Base-by-base conservation (phyloP, 164 flowering plant species). In the Cinnamomum chago region DNA sequence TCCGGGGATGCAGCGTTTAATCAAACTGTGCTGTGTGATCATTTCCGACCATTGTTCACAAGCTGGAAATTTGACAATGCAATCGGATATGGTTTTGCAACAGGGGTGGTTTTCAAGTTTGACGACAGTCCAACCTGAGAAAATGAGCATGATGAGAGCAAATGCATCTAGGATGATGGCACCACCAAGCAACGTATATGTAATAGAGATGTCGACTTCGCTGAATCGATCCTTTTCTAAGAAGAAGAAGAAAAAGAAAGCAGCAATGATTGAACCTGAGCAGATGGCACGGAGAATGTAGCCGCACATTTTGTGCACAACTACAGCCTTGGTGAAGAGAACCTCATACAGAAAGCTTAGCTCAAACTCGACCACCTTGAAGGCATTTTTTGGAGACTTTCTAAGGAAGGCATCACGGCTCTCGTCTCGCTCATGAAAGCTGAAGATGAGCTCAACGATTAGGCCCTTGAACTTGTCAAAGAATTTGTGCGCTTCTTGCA, bases 41-140 rank as follows among this genome's bases (percentile, higher is more conserved):
- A 68, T 58, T 2, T 27, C 50, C 0, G 81, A 75, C 81, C 81
- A 79, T 22, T 62, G n/a, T 2, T 22, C 0, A 13, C 3, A 22
- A 18, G 18, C 15, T 1, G 2, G 11, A 6, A 2, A 2, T 14
- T 0, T 68, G 52, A 62, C 60, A 55, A 12, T 58, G 65, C 4
- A 73, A 23, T 33, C 14, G n/a, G 17, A 40, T 0, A n/a, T 17
- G 15, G 4, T 6, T 3, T 33, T 17, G 23, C 3, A 7, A 15
- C 3, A 1, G 0, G 9, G 17, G 11, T 1, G 40, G 1, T 1
- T 2, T 12, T 30, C 5, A 3, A 79, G 47, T 9, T 27, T 2
- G 50, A 67, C 74, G 5, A 77, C 40, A 3, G 86, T 79, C 89
- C 85, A 83, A 62, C 86, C 86, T 2, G 89, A 88, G 75, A 77